Conservation (phyloP, 2,329 filamentous ascomycete species). For the Aspergillus versicolor region DNA sequence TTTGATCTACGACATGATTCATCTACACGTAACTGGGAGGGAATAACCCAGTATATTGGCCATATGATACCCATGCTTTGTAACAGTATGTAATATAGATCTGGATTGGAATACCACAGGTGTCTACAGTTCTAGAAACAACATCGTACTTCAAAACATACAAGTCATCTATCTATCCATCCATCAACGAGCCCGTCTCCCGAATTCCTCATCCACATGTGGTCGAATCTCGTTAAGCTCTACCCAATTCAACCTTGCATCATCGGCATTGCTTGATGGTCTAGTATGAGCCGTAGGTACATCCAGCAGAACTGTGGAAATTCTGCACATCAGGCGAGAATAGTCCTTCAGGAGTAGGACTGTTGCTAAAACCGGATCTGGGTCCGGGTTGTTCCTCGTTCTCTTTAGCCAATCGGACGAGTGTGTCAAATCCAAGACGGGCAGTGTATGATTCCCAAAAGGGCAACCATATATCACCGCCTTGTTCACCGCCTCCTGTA, state of each 20-base stretch:
- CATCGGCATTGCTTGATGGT: no score
- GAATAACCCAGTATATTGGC: neutral
- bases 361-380: no score
- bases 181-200: neutral
- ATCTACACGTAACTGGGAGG: neutral
- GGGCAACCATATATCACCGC: neutral
- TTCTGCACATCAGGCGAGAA: no score
- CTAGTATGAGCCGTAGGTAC: neutral
- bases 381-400: no score
- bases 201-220: conserved; percentile 23
- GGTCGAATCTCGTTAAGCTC: conserved; percentile 20
- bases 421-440: neutral
- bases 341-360: no score
- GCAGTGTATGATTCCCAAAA: neutral
- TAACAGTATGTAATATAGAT: conserved; percentile 8
- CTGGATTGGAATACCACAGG: neutral
- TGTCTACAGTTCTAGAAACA: neutral
- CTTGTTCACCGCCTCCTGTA: neutral
- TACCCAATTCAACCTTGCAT: conserved; percentile 18
- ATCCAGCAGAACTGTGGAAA: neutral
- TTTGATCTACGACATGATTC: neutral
- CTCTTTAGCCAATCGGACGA: no score
- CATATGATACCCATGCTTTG: conserved; percentile 3
- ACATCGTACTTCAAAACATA: neutral
- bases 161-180: neutral